Evolutionary conservation across 2,329 filamentous ascomycete genomes (phyloP).

Genomic region (Calonectria pteridis): DNA sequence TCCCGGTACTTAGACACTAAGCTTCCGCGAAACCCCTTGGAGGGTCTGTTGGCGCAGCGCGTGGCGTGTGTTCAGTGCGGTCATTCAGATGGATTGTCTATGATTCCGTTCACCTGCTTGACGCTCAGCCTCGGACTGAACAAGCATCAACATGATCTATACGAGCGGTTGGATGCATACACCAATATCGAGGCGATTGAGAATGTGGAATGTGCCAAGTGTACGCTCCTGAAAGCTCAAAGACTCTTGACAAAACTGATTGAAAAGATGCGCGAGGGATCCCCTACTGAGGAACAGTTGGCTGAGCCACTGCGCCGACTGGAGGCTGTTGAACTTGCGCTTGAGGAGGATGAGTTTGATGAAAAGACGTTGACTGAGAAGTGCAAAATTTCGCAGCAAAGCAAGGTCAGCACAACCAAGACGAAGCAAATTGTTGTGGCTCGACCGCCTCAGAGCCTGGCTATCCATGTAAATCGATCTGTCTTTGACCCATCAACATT

Average conservation of each 20-base stretch:
- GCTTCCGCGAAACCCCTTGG: constrained; percentile 78
- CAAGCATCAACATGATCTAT: constrained; percentile 74
- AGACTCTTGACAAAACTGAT: constrained; percentile 62
- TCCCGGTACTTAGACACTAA: constrained; percentile 55
- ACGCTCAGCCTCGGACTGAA: constrained; percentile 83
- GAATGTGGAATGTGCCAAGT: constrained; percentile 92
- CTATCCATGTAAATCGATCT: constrained; percentile 91
- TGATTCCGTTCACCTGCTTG: constrained; percentile 94
- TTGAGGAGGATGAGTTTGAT: constrained; percentile 85
- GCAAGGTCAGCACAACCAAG: constrained; percentile 83
- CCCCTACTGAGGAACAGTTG: constrained; percentile 61
- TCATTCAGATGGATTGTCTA: constrained; percentile 86
- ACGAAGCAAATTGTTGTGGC: constrained; percentile 90
- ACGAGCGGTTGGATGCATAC: constrained; percentile 86
- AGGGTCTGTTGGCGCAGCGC: constrained; percentile 88
- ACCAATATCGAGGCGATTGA: constrained; percentile 87
- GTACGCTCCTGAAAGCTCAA: constrained; percentile 77
- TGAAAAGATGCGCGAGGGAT: constrained; percentile 52
- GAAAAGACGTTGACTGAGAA: constrained; percentile 73
- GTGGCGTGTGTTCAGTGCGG: constrained; percentile 90
- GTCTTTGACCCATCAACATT: constrained; percentile 89
- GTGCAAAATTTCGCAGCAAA: constrained; percentile 75
- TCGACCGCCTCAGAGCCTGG: constrained; percentile 82
- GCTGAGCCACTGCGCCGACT: constrained; percentile 69
- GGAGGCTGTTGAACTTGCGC: constrained; percentile 73